phyloP scores from a whole-genome alignment of 2,329 filamentous ascomycete species.

The Colletotrichum trifolii region DNA sequence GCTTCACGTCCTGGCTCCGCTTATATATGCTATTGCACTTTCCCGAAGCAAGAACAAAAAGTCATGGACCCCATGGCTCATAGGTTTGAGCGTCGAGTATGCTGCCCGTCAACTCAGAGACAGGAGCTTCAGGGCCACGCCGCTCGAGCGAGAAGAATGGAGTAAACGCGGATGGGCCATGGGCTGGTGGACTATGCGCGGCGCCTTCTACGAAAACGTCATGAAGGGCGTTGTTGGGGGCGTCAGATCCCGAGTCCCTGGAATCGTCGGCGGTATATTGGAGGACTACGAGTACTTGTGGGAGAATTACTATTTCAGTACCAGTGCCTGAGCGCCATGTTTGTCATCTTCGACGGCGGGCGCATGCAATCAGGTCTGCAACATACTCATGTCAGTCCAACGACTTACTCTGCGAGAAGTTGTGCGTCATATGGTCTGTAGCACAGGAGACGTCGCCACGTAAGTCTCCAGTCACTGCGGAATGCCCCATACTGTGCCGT shows the following conservation, averaged over 20 bases:
- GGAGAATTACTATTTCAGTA: constrained; percentile 96
- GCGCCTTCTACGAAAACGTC: constrained; percentile 95
- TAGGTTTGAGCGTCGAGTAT: constrained; percentile 87
- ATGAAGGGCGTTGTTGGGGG: constrained; percentile 80
- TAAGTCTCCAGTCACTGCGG: too few relatives aligned
- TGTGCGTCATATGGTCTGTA: too few relatives aligned
- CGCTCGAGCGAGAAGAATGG: constrained; percentile 90
- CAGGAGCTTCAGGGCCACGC: constrained; percentile 82
- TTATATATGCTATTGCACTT: constrained; percentile 87
- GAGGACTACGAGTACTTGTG: constrained; percentile 98
- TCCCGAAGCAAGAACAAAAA: constrained; percentile 77
- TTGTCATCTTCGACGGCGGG: too few relatives aligned
- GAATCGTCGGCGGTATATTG: constrained; percentile 84
- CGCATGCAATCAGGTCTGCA: too few relatives aligned
- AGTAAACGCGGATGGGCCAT: constrained; percentile 88
- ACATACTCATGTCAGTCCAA: too few relatives aligned
- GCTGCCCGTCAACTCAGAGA: constrained; percentile 85
- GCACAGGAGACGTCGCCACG: too few relatives aligned
- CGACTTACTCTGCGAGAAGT: too few relatives aligned
- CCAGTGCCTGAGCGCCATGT: constrained; percentile 51
- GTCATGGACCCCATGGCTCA: constrained; percentile 91
- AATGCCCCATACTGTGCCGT: too few relatives aligned
- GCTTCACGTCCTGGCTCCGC: constrained; percentile 89
- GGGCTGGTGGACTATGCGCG: constrained; percentile 96
- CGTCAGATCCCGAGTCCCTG: constrained; percentile 80